Base-by-base conservation (phyloP, 768 basidiomycete species). In the Tephrocybe sp. region DNA sequence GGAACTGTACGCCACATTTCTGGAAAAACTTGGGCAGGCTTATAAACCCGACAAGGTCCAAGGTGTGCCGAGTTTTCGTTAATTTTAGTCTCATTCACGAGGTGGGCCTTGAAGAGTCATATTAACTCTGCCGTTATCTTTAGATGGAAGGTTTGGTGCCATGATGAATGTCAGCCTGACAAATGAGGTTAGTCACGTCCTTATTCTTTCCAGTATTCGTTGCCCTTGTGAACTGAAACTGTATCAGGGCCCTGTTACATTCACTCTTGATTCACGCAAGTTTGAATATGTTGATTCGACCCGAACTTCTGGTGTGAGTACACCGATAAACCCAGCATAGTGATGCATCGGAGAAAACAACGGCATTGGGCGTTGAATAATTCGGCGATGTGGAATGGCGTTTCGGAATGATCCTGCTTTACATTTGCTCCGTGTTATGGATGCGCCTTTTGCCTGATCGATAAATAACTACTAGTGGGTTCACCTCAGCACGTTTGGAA, bases 111-210 rank as follows among this genome's bases (percentile, higher is more conserved):
- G n/a, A n/a, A n/a, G n/a, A n/a, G n/a, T n/a, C n/a, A n/a, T n/a
- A n/a, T n/a, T n/a, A n/a, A n/a, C n/a, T n/a, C n/a, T n/a, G n/a
- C 33, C 7, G 24, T 39, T 43, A 42, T 31, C 18, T 47, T 18
- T 49, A 94, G 94, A 97, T 65, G 94, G 94, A n/a, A 76, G 73
- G 57, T 97, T 97, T 62, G 93, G 93, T 25, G 94, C 93, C 4
- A 95, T 95, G 94, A 97, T 97, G 94, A 79, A 84, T 49, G 91
- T 97, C 45, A 80, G 74, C 53, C 67, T 95, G 48, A 86, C 79
- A 18, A 97, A 97, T 63, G 94, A 97, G 72, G 92, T 90, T 65
- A 33, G 73, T 58, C 41, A 42, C 24, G 34, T 33, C 6, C 37
- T 19, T n/a, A 8, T 38, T 3, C 37, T 38, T 38, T 29, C 27